Evolutionary conservation across 2,329 filamentous ascomycete species (phyloP).

Genomic region (Pseudogymnoascus sp.): DNA sequence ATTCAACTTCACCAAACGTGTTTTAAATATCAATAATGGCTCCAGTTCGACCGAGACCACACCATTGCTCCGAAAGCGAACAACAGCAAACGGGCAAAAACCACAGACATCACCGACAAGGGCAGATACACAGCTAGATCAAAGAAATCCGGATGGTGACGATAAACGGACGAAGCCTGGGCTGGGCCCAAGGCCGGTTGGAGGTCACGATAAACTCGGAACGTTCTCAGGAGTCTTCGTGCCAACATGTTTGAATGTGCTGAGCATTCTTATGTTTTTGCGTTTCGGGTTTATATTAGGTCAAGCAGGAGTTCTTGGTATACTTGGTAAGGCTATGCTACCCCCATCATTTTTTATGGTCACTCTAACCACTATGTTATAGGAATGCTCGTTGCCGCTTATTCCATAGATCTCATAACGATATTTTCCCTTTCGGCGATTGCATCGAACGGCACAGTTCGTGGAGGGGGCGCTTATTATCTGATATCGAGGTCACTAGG

Average conservation of each 20-base stretch:
- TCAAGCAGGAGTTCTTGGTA: constrained; percentile 70
- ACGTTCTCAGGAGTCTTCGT: constrained; percentile 76
- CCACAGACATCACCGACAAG: not conserved
- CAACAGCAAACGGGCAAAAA: constrained; percentile 10
- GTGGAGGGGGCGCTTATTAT: constrained; percentile 82
- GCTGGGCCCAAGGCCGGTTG: constrained; percentile 33
- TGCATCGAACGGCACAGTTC: constrained; percentile 81
- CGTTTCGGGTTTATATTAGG: constrained; percentile 80
- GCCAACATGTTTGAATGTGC: constrained; percentile 79
- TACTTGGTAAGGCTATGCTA: constrained; percentile 52
- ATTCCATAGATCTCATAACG: constrained; percentile 74
- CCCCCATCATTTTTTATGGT: not conserved
- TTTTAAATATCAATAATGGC: constrained; percentile 19
- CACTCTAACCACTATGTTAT: constrained; percentile 20
- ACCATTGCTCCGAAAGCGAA: constrained; percentile 5
- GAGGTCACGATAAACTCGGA: constrained; percentile 56
- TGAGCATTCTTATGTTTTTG: constrained; percentile 89
- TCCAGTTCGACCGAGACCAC: constrained; percentile 8
- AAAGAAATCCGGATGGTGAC: not conserved
- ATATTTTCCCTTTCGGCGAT: constrained; percentile 82
- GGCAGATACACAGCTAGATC: not conserved
- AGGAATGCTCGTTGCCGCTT: constrained; percentile 69
- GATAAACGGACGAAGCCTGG: constrained; percentile 26
- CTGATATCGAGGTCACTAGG: constrained; percentile 79
- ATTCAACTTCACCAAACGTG: constrained; percentile 21